A percentile compares a stretch with the other conserved stretches of the same genome.
Conservation (phyloP, 495 filamentous ascomycete genomes). For the Aspergillus haitiensis region DNA sequence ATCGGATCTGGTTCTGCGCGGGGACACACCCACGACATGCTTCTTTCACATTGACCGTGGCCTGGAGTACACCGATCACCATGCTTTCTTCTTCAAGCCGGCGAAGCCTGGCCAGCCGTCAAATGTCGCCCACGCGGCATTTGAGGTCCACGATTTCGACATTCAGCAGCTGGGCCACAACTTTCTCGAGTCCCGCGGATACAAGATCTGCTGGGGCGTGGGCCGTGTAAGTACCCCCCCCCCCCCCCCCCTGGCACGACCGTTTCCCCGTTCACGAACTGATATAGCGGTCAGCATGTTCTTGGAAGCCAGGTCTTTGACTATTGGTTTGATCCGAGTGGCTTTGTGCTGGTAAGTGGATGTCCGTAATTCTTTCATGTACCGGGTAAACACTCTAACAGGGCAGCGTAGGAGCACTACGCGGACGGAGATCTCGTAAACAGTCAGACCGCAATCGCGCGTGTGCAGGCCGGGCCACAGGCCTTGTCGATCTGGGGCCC, state of each 20-base stretch:
- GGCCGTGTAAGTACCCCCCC: constrained; percentile 42
- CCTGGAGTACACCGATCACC: constrained; percentile 62
- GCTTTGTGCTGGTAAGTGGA: constrained; percentile 56
- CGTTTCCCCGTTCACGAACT: too few relatives aligned
- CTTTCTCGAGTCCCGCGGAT: constrained; percentile 62
- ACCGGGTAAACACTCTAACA: too few relatives aligned
- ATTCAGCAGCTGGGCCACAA: constrained; percentile 72
- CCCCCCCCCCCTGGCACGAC: too few relatives aligned
- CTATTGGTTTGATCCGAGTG: constrained; percentile 67
- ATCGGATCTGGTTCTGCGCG: constrained; percentile 25
- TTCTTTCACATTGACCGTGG: constrained; percentile 67
- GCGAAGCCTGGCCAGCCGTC: constrained; percentile 50
- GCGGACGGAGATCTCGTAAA: constrained; percentile 68
- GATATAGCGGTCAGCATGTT: too few relatives aligned
- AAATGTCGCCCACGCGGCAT: constrained; percentile 69
- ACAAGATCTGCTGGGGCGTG: constrained; percentile 69
- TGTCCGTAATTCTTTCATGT: too few relatives aligned
- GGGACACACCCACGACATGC: constrained; percentile 40
- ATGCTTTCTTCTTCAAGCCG: constrained; percentile 63
- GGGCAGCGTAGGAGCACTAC: constrained; percentile 61
- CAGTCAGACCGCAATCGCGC: constrained; percentile 50
- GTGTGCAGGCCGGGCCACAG: constrained; percentile 22
- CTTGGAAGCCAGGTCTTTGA: constrained; percentile 76
- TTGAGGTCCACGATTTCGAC: constrained; percentile 74
- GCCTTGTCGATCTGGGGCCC: constrained; percentile 30